phyloP scores from a whole-genome alignment of 495 filamentous ascomycete genomes.

The Penicillium desertorum region DNA sequence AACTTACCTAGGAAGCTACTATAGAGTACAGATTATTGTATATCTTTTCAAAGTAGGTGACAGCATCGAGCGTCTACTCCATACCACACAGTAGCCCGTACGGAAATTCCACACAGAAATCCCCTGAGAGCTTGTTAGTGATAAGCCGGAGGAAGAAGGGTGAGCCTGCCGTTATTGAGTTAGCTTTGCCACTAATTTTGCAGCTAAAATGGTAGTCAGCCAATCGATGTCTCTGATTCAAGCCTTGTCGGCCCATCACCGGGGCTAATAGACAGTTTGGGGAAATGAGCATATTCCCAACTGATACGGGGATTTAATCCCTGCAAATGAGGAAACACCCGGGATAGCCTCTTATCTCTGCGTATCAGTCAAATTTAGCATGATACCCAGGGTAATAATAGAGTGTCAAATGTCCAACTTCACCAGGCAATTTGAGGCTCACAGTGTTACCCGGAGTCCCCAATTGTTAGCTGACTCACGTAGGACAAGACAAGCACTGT shows the following conservation, averaged over 20 bases:
- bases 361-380: not conserved
- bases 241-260: constrained; percentile 7
- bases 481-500: constrained; percentile 1
- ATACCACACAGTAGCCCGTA: not conserved
- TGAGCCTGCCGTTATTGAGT: constrained; percentile 10
- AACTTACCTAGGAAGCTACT: not conserved
- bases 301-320: not conserved
- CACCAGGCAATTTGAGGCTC: too few relatives aligned
- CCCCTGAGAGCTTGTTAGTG: constrained; percentile 24
- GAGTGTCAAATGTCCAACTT: too few relatives aligned
- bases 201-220: constrained; percentile 2
- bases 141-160: constrained; percentile 21
- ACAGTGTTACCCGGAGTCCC: not conserved
- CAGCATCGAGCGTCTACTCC: too few relatives aligned
- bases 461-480: not conserved
- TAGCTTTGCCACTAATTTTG: constrained; percentile 7
- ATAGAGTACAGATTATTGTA: not conserved
- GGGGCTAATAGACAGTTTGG: not conserved
- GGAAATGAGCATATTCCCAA: not conserved
- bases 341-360: constrained; percentile 5
- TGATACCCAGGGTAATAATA: not conserved
- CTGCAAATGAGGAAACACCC: too few relatives aligned
- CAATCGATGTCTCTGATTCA: not conserved
- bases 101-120: constrained; percentile 2
- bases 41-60: too few relatives aligned